Base-by-base conservation (phyloP, 2,329 filamentous ascomycete genomes). In the Fusarium udum region DNA sequence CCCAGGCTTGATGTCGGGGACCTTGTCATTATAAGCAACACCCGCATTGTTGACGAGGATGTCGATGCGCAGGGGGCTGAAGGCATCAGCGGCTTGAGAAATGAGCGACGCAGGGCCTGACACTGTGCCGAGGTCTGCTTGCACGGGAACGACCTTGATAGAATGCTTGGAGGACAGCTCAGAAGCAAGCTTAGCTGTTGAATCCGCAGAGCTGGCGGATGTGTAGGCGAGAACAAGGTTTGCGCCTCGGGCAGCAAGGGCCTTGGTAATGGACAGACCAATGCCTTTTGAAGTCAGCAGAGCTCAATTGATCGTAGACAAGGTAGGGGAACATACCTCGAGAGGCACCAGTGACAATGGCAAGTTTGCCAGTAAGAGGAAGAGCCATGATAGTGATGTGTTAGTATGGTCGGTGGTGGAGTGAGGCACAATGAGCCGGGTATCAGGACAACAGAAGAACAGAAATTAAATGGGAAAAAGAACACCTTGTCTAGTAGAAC, bases 41-140 rank as follows among this genome's bases (percentile, higher is more conserved):
- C 93, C 94, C 46, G 94, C 93, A 81, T 96, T 96, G 87, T 96
- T 95, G 84, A 97, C 85, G 58, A 96, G 84, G 75, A 96, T 93
- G 82, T 95, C 76, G 60, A 78, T 76, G 46, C 76, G 76, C 24
- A 78, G 63, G 22, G 76, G 76, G 56, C 26, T 61, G 34, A 78
- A 78, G 42, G 72, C 72, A 56, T 77, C 57, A 22, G 63, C 68
- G 22, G 76, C 76, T 52, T 78, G 76, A 28, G 73, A 55, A 58
- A 78, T 69, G 62, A 78, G 76, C 13, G 64, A 67, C 6, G 75
- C 75, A 10, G 75, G 75, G 12, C 76, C 76, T 13, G 61, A n/a
- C 37, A 73, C 67, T 22, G 61, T 70, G 24, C 76, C 68, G 48
- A 78, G 76, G 48, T 78, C 93, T 78, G 95, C 88, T 76, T 92